Conservation (phyloP, 371 early-diverging fungal species). For the Apophysomyces variabilis region DNA sequence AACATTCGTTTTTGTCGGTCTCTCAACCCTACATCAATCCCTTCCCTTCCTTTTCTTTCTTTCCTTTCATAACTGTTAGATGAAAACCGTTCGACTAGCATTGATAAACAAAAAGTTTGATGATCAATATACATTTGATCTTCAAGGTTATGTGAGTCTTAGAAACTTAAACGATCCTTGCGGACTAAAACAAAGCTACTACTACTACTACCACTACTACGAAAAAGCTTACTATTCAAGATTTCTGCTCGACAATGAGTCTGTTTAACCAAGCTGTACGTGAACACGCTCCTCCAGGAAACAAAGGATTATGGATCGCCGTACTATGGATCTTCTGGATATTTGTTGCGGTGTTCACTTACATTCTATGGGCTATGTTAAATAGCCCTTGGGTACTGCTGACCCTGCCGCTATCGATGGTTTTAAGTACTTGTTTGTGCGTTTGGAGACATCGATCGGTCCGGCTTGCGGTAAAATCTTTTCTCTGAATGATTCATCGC, state of each 20-base stretch:
- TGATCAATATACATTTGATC: conserved; percentile 54
- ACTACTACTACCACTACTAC: not conserved
- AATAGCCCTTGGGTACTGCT: conserved; percentile 12
- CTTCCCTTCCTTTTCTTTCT: conserved; percentile 5
- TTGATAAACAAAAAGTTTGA: conserved; percentile 44
- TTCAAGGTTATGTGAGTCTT: conserved; percentile 45
- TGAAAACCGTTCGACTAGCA: conserved; percentile 45
- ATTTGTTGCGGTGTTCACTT: conserved; percentile 22
- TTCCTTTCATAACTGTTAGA: conserved; percentile 18
- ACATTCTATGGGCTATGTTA: conserved; percentile 28
- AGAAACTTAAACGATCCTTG: not conserved
- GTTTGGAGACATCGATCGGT: conserved; percentile 35
- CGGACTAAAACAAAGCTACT: not conserved
- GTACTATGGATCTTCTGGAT: conserved; percentile 32
- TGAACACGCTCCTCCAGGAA: conserved; percentile 36
- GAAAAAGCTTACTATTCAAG: conserved; percentile 32
- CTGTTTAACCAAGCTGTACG: conserved; percentile 35
- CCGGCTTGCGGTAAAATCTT: conserved; percentile 29
- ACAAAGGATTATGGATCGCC: conserved; percentile 31
- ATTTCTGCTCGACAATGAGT: conserved; percentile 32
- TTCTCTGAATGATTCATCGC: not conserved
- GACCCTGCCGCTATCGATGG: conserved; percentile 32
- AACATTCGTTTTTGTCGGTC: not conserved
- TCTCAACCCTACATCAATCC: not conserved
- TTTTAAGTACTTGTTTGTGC: conserved; percentile 25